A percentile compares a stretch with the other conserved stretches of the same genome.
Evolutionary conservation across 2,329 filamentous ascomycete species (phyloP).

Genomic region (Fusarium nisikadoi): DNA sequence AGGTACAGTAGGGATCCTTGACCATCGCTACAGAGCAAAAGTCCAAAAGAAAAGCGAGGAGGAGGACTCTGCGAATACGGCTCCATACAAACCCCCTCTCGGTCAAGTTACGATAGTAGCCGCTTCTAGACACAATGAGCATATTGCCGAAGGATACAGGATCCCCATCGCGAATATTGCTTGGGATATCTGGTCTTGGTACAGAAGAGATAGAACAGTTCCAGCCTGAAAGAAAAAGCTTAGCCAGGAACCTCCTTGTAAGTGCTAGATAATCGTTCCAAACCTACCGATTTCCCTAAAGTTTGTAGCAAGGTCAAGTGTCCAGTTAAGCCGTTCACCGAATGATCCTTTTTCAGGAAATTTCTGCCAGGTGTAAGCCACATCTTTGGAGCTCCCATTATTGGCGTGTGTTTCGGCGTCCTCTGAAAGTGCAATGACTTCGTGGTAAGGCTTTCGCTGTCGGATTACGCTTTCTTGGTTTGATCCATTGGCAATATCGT

Average conservation of each 20-base stretch:
- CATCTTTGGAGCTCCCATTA: slow-evolving; percentile 38
- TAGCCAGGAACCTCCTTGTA: not conserved
- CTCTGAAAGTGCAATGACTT: not conserved
- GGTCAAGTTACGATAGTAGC: slow-evolving; percentile 58
- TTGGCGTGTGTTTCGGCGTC: not conserved
- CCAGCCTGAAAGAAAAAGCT: slow-evolving; percentile 57
- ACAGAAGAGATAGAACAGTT: slow-evolving; percentile 64
- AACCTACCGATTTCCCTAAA: slow-evolving; percentile 65
- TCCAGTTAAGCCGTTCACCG: slow-evolving; percentile 63
- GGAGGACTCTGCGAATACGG: slow-evolving; percentile 58
- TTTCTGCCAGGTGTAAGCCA: slow-evolving; percentile 69
- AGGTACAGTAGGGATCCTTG: slow-evolving; percentile 81
- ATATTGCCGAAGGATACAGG: slow-evolving; percentile 55
- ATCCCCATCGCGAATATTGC: slow-evolving; percentile 47
- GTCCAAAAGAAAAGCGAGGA: slow-evolving; percentile 76
- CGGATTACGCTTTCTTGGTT: slow-evolving; percentile 22
- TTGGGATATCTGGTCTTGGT: slow-evolving; percentile 58
- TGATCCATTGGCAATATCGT: not conserved
- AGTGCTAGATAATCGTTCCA: not conserved
- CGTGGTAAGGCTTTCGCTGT: slow-evolving; percentile 23
- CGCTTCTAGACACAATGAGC: slow-evolving; percentile 55
- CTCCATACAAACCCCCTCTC: slow-evolving; percentile 57
- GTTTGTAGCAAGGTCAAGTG: slow-evolving; percentile 63
- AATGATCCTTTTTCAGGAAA: slow-evolving; percentile 64
- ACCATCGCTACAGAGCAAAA: slow-evolving; percentile 74